Base-by-base conservation (phyloP, 2,329 filamentous ascomycete species). In the Aspergillus sclerotialis region DNA sequence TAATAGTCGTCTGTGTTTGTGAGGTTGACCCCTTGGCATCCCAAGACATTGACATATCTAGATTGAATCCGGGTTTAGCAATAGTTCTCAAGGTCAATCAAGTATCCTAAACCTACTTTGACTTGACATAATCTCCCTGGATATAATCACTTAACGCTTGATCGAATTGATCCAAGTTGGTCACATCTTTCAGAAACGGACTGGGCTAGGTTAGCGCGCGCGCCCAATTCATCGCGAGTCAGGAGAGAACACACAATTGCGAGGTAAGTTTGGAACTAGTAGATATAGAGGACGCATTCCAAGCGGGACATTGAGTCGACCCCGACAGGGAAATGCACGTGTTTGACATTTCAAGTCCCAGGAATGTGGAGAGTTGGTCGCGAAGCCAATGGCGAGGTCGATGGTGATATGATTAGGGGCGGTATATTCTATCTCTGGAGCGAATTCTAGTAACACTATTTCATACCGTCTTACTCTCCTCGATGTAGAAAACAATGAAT, bases 141-240 rank as follows among this genome's bases (percentile, higher is more conserved):
- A 95, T 74, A 61, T 93, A 95, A 36, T 74, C 68, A 33, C 65
- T 70, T 53, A 98, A 65, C 30, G 47, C 45, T 52, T 83, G 75
- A 60, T 98, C 92, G 58, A 98, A 98, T 7, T 82, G 77, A 35
- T 73, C 64, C 11, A 75, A 73, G 56, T 83, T 80, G 28, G 83
- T 83, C 49, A 96, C 92, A 59, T 75, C 85, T 45, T 78, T 70
- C 45, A 98, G 75, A 60, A 96, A 98, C 30, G 88, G 81, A 65
- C 89, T 94, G 54, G 30, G 30, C 41, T 13, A 39, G 29, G 42
- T 61, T 42, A 61, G 57, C 46, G 36, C 23, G 50, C 47, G 10
- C 21, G 23, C 10, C 12, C 44, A 48, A 48, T 48, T 46, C 46
- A 46, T 42, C 45, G 42, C 43, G 42, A 46, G 46, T 44, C n/a